Base-by-base conservation (phyloP, 352 stramenopile species). In the Hyaloperonospora brassicae region DNA sequence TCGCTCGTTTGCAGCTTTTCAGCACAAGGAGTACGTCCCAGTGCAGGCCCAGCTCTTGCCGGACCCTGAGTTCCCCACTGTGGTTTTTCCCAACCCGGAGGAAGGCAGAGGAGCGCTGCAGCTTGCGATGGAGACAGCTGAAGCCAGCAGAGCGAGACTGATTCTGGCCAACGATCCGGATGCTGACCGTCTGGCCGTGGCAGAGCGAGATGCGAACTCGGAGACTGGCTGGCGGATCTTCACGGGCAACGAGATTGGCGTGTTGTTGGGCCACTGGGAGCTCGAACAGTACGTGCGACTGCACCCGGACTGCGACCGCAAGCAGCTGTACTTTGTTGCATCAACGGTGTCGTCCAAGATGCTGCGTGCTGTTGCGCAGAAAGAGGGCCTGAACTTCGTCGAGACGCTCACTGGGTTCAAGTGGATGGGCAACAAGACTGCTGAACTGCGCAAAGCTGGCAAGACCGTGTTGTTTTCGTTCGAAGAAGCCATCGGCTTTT, bases 321-420 rank as follows among this genome's bases (percentile, higher is more conserved):
- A 64, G 51, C 64, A 92, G 52, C 55, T 92, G 9, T 91, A 87
- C 72, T 88, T 99, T 70, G 87, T 98, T 34, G 90, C 89, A 5
- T 97, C 87, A 36, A 98, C 95, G 1, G 96, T 98, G 12, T 98
- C 95, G 44, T 98, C 94, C 44, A 98, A 98, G 77, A 97, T 98
- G 86, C 73, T 99, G 21, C 67, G 79, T 31, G 84, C 86, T 12
- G 95, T 99, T 3, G 96, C 88, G 1, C 50, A 89, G 21, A 59
- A 62, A 8, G 93, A 99, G 65, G 95, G 95, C 0, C 90, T 98
- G 49, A 79, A 89, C 46, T 98, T 98, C 68, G 92, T 97, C 59
- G 96, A 99, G 64, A 98, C 95, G 25, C 82, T 99, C 44, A 98
- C 97, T 24, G 97, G 97, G 27, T 99, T 99, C 74, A 99, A 99